Evolutionary conservation across 495 filamentous ascomycete species (phyloP).

Genomic region (Penicillium diatomitis): DNA sequence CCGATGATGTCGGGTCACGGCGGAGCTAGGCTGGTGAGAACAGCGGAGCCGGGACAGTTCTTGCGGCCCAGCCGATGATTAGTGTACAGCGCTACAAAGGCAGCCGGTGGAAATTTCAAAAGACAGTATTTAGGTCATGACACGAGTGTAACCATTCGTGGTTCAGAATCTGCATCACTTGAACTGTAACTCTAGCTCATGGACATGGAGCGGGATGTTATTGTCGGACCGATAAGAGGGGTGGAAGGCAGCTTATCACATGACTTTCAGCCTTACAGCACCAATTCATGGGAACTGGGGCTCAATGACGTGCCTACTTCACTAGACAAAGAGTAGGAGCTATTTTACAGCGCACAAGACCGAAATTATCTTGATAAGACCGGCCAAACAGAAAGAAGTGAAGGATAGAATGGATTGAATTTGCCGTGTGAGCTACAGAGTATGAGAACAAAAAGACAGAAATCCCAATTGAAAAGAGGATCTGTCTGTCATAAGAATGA

Average conservation of each 20-base stretch:
- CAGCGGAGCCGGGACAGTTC: no score
- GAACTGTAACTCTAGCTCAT: constrained; percentile 10
- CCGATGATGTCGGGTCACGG: constrained; percentile 19
- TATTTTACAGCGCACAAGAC: no score
- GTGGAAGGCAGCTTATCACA: constrained; percentile 8
- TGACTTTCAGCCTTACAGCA: constrained; percentile 7
- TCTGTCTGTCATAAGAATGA: no score
- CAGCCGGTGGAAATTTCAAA: constrained; percentile 15
- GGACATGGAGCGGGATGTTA: constrained; percentile 13
- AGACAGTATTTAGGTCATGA: constrained; percentile 21
- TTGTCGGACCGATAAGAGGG: constrained; percentile 21
- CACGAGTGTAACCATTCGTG: constrained; percentile 20
- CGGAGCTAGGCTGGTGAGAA: constrained; percentile 20
- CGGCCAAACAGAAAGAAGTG: no score
- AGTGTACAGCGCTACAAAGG: not conserved
- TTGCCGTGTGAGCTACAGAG: constrained; percentile 13
- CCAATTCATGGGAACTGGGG: not conserved
- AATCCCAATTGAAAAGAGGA: no score
- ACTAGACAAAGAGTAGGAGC: no score
- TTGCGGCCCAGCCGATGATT: no score
- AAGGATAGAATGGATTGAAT: constrained; percentile 6
- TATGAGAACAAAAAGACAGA: no score
- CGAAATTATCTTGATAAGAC: no score
- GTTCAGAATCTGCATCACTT: constrained; percentile 2
- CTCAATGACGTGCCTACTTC: no score